phyloP scores from a whole-genome alignment of 805 yeast species.

The Crinitomyces ghanaensis region DNA sequence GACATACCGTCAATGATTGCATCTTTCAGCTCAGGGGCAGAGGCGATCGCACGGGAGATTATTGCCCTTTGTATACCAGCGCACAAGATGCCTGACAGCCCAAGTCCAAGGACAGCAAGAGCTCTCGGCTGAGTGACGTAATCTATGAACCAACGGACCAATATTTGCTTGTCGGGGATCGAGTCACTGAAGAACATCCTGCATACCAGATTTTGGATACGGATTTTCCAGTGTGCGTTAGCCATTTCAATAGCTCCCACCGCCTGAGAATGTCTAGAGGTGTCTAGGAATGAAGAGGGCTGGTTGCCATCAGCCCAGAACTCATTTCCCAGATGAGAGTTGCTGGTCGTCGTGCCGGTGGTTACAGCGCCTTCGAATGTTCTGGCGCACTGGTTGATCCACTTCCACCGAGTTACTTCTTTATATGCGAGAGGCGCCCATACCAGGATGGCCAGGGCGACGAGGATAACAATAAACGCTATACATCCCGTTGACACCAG shows the following conservation, averaged over 20 bases:
- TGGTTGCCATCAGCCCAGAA: too few species aligned
- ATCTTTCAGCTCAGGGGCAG: too few species aligned
- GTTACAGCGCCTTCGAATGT: constrained; percentile 11
- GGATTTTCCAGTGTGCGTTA: constrained; percentile 6
- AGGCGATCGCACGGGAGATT: too few species aligned
- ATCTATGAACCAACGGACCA: constrained; percentile 34
- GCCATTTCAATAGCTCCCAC: constrained; percentile 14
- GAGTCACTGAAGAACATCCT: constrained; percentile 4
- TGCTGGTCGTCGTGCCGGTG: too few species aligned
- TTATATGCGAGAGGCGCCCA: constrained; percentile 34
- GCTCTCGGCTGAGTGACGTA: constrained; percentile 48
- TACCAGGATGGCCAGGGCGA: constrained; percentile 32
- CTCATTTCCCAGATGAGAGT: too few species aligned
- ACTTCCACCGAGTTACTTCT: constrained; percentile 40
- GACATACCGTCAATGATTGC: too few species aligned
- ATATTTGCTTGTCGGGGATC: constrained; percentile 8
- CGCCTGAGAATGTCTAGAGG: too few species aligned
- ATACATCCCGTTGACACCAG: constrained; percentile 27
- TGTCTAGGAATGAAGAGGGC: too few species aligned
- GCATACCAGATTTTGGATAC: constrained; percentile 13
- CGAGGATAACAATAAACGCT: constrained; percentile 30
- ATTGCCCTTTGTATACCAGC: constrained; percentile 46
- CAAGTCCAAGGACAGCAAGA: constrained; percentile 38
- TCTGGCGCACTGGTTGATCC: constrained; percentile 29
- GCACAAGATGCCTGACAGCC: constrained; percentile 43